Percentiles rank a stretch among this genome's conserved stretches.
Evolutionary conservation across 2,329 filamentous ascomycete genomes (phyloP).

Genomic region (Pseudofabraea citricarpa): DNA sequence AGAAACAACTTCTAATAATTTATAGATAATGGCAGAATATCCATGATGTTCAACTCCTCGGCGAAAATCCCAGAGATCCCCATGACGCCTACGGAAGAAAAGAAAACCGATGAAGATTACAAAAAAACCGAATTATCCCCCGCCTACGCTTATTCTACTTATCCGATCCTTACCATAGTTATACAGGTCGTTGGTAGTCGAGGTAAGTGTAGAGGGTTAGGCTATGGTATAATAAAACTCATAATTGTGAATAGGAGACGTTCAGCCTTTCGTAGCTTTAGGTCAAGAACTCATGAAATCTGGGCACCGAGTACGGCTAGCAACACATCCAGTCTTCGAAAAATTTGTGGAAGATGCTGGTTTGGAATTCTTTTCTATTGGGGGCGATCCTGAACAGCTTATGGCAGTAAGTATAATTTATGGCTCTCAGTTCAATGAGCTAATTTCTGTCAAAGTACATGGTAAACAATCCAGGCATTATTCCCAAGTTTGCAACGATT

Average conservation of each 20-base stretch:
- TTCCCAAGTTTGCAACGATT: conserved; percentile 72
- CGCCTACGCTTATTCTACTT: background rate
- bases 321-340: conserved; percentile 64
- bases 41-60: background rate
- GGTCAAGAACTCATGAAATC: conserved; percentile 58
- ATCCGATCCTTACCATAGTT: conserved; percentile 51
- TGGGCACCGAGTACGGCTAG: conserved; percentile 65
- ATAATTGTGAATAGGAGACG: conserved; percentile 67
- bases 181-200: conserved; percentile 69
- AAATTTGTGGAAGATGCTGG: conserved; percentile 61
- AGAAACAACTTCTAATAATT: background rate
- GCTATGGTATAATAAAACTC: too few species aligned
- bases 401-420: conserved; percentile 3
- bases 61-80: background rate
- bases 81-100: background rate
- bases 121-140: background rate
- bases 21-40: background rate
- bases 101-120: background rate
- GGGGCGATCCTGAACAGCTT: conserved; percentile 47
- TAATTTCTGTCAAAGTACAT: conserved; percentile 50
- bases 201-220: conserved; percentile 23
- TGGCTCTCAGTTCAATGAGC: background rate
- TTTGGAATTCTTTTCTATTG: conserved; percentile 69
- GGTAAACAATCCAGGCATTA: conserved; percentile 80
- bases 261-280: conserved; percentile 68